Evolutionary conservation across 2,329 filamentous ascomycete species (phyloP).

Genomic region (Verticillium dahliae): DNA sequence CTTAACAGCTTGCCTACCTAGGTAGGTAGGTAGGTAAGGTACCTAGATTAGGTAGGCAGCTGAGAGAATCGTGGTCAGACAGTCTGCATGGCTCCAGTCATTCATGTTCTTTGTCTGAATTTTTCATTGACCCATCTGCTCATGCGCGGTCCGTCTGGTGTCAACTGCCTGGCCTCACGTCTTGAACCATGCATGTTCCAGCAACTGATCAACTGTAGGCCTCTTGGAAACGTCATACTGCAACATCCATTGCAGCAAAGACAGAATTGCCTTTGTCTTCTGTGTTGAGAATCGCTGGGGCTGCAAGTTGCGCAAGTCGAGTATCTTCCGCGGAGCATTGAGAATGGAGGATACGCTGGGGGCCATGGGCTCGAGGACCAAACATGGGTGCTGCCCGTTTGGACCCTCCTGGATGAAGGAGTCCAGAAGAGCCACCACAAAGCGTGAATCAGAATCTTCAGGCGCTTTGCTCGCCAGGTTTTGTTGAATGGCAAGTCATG

Average conservation of each 20-base stretch:
- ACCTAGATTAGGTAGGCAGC: no score
- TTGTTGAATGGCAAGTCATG: not conserved
- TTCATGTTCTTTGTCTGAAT: no score
- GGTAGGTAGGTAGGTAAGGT: no score
- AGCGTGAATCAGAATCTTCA: not conserved
- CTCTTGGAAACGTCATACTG: not conserved
- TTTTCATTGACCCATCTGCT: no score
- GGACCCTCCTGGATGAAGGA: slow-evolving; percentile 22
- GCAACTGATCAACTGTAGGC: not conserved
- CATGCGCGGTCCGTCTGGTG: no score
- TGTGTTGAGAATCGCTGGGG: not conserved
- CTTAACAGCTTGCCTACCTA: no score
- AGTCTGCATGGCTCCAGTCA: no score
- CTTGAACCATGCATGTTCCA: not conserved
- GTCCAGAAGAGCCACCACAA: slow-evolving; percentile 15
- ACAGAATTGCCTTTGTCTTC: not conserved
- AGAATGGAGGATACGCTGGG: slow-evolving; percentile 13
- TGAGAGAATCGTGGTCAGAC: no score
- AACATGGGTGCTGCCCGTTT: slow-evolving; percentile 22
- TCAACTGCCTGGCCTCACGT: no score
- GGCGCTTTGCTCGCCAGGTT: no score
- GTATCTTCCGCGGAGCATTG: slow-evolving; percentile 7
- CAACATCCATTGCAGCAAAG: slow-evolving; percentile 1
- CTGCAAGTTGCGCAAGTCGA: not conserved
- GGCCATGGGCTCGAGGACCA: slow-evolving; percentile 23